These are phyloP conservation scores for Helotiales sp. DNA, from an alignment of 2,329 filamentous ascomycete species.

Conservation along the genomic window DNA sequence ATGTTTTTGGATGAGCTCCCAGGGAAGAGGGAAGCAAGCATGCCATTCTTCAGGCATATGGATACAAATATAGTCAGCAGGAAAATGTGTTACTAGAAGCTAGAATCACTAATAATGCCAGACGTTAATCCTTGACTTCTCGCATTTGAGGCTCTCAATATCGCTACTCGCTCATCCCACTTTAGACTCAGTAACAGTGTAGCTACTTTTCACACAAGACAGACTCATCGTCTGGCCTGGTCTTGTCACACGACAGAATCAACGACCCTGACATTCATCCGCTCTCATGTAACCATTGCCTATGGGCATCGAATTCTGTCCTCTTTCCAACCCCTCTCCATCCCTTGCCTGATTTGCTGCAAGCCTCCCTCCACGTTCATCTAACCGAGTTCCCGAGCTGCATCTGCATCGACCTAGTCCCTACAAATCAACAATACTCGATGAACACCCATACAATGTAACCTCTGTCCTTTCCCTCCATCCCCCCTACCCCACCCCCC, in stretches of 20 bases:
- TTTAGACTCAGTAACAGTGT: no score
- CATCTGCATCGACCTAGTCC: not conserved
- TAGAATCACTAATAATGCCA: slow-evolving; percentile 4
- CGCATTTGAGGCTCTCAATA: no score
- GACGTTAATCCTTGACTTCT: not conserved
- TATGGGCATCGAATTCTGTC: not conserved
- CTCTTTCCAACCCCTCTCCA: not conserved
- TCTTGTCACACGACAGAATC: not conserved
- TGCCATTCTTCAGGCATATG: slow-evolving; percentile 4
- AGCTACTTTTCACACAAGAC: no score
- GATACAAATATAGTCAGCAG: not conserved
- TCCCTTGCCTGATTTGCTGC: not conserved
- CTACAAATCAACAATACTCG: not conserved
- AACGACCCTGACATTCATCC: not conserved
- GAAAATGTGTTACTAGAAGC: not conserved
- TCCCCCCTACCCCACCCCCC: no score
- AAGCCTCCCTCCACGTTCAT: no score
- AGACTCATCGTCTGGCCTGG: no score
- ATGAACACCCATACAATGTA: not conserved
- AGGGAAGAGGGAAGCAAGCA: not conserved
- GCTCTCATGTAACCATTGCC: not conserved
- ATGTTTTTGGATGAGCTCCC: not conserved
- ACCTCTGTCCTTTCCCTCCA: not conserved
- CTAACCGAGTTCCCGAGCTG: not conserved
- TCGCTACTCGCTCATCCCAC: no score